Base-by-base conservation (phyloP, 1,139 yeast species). In the Kodamaea sp. region DNA sequence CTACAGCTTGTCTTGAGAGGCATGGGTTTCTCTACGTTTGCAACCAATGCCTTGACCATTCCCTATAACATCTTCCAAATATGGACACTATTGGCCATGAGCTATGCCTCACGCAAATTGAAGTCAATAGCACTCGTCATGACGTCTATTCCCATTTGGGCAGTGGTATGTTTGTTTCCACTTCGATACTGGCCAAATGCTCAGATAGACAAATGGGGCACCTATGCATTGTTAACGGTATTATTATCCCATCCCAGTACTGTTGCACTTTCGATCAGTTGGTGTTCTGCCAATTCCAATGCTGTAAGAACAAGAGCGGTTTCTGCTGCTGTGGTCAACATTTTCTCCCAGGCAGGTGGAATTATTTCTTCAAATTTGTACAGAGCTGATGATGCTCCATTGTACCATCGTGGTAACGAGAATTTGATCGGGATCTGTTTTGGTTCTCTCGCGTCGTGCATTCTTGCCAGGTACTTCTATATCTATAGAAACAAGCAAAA, bases 401-500 rank as follows among this genome's bases (percentile, higher is more conserved):
- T 45, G 20, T 45, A 45, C 29, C 37, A 42, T 13, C 27, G 42
- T 7, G 49, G 48, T 5, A 45, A 45, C 19, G 28, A 23, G 4
- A 29, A 37, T 7, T 41, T 45, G 34, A 37, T 43, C 24, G 43
- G 43, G 2, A 29, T 46, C 7, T 35, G 46, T 9, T 37, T 42
- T n/a, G 44, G 43, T 2, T 34, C 43, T 6, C 29, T 44, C 13
- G 43, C 31, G 1, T 25, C 32, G 13, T 38, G 45, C 19, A 12
- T 43, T n/a, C n/a, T 32, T 11, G 43, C 44, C 2, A 29, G 46
- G 12, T 22, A 25, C 26, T 80, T 73, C 46, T 81, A 77, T 41
- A 52, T 54, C 2, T 61, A 59, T 55, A 59, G 76, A 40, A 81
- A 81, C 51, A 55, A 51, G 7, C 49, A 49, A 15, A 72, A 71